Evolutionary conservation across 2,329 filamentous ascomycete genomes (phyloP), one percentile per base, ranked within the genome.

Genomic region (Sphaceloma murrayae): DNA sequence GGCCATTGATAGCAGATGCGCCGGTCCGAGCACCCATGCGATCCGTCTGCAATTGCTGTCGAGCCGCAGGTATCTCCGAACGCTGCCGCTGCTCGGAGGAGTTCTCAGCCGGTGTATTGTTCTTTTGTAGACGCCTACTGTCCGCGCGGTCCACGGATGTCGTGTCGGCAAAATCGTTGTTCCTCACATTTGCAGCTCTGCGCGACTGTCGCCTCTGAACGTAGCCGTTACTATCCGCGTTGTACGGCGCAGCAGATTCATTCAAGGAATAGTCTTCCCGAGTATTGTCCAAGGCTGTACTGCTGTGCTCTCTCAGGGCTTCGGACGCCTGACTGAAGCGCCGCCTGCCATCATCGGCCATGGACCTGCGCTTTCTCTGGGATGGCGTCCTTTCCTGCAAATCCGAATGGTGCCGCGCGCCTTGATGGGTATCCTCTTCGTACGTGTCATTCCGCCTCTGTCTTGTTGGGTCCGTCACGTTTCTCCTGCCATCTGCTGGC

Each of bases 41-140:
- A 19, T 66, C 57, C 40, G 59, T 56, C 27, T 65, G 60, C 53
- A 66, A 58, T 39, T 62, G 58, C 49, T 58, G 58, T 38, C 60
- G 60, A 14, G 56, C 59, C n/a, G 52, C 58, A 34, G 56, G 46
- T 2, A 46, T 32, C 3, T 27, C 19, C n/a, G 24, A 31, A 19
- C 27, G 34, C 19, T 45, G 36, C 17, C 31, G 16, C 10, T 47
- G 38, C 10, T 45, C 45, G 19, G 45, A 45, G 13, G 21, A 30
- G 13, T 52, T 47, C 9, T 48, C 50, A 17, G 50, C 34, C 11
- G 42, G 49, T 18, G 33, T 45, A 5, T 45, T 48, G 13, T 52
- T 53, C 40, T 60, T 59, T 45, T 56, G 51, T 38, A 59, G 33
- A 32, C 52, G 51, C 50, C 55, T 54, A 49, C 61, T 67, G 24